Percentiles rank a stretch among this genome's conserved stretches.
phyloP scores from a whole-genome alignment of 2,329 filamentous ascomycete genomes.

The Botrytis fragariae region DNA sequence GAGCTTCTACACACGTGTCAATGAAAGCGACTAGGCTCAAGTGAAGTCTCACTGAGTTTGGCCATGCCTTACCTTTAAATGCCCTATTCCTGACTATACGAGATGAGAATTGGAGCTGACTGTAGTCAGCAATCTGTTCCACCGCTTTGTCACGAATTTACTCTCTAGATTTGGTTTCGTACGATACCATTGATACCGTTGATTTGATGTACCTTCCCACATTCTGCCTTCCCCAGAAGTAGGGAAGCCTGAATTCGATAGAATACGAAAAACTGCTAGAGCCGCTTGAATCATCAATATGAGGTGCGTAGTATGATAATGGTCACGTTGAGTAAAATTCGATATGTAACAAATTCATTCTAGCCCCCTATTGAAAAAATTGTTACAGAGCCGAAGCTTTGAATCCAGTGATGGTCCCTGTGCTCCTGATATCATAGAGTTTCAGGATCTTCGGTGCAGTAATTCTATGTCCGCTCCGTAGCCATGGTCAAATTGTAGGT shows the following conservation, averaged over 20 bases:
- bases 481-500: neutral
- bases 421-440: neutral
- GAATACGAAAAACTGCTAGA: neutral
- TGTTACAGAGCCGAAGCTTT: neutral
- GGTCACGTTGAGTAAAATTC: neutral
- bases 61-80: neutral
- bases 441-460: no score
- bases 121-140: neutral
- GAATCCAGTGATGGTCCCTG: neutral
- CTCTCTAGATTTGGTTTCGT: neutral
- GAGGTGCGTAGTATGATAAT: neutral
- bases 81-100: neutral
- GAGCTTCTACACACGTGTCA: neutral
- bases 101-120: neutral
- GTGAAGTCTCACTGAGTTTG: neutral
- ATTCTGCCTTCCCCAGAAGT: no score
- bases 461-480: neutral
- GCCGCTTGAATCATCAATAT: neutral
- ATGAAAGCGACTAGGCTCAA: neutral
- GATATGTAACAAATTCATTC: slow-evolving; percentile 1
- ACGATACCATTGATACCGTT: neutral
- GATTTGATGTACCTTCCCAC: neutral
- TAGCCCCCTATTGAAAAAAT: neutral
- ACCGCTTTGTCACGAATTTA: neutral
- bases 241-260: neutral